Evolutionary conservation across 2,329 filamentous ascomycete species (phyloP).

Genomic region (Colletotrichum melonis): DNA sequence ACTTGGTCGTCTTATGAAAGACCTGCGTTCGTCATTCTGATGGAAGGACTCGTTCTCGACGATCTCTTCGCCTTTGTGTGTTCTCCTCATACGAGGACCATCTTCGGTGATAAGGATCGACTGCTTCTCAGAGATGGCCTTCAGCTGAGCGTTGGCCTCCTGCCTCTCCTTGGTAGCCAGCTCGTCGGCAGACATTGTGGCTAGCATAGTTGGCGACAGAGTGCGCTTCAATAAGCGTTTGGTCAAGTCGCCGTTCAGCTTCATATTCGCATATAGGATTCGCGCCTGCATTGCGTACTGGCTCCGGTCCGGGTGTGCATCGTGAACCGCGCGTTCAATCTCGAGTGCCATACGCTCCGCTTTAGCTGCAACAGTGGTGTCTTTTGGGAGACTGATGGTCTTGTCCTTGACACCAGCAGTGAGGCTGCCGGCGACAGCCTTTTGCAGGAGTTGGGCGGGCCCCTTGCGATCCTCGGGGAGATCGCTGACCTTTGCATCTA

Average conservation of each 20-base stretch:
- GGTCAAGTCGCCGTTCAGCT: constrained; percentile 84
- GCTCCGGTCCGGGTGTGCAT: constrained; percentile 63
- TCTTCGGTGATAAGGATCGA: constrained; percentile 84
- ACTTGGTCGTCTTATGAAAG: constrained; percentile 49
- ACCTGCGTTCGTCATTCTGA: constrained; percentile 46
- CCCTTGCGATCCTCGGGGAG: constrained; percentile 74
- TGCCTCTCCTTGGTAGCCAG: constrained; percentile 94
- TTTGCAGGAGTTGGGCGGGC: constrained; percentile 77
- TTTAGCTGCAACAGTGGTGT: constrained; percentile 70
- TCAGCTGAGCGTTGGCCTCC: constrained; percentile 79
- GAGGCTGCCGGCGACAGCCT: constrained; percentile 75
- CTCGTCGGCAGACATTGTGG: constrained; percentile 89
- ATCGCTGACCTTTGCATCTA: constrained; percentile 62
- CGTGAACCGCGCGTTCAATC: constrained; percentile 79
- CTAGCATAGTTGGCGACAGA: constrained; percentile 79
- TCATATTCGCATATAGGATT: constrained; percentile 85
- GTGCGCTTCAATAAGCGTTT: constrained; percentile 79
- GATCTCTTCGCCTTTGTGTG: constrained; percentile 94
- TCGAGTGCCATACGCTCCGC: constrained; percentile 79
- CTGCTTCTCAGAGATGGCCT: constrained; percentile 82
- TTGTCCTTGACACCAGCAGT: constrained; percentile 74
- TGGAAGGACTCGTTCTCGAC: constrained; percentile 77
- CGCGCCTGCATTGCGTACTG: constrained; percentile 75
- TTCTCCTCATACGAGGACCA: constrained; percentile 83
- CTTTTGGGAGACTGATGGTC: constrained; percentile 71